phyloP scores from a whole-genome alignment of 2,329 filamentous ascomycete species.

The Fusarium concolor region DNA sequence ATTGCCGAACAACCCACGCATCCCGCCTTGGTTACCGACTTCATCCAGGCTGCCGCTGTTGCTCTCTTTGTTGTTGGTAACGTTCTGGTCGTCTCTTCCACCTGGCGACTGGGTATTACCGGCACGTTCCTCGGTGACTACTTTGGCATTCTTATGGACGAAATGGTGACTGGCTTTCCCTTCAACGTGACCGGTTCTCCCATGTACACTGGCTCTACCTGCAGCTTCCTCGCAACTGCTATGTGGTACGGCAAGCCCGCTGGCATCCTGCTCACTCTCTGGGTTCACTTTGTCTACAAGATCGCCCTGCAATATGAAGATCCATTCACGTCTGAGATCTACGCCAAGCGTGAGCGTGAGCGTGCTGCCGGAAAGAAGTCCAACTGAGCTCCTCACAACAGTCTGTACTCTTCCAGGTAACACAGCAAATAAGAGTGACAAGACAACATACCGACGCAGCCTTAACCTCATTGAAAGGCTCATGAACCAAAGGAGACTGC shows the following conservation, averaged over 20 bases:
- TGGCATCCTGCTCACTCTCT: slow-evolving; percentile 78
- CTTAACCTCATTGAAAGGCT: neutral
- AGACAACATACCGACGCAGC: neutral
- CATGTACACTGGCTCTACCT: slow-evolving; percentile 96
- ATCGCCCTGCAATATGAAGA: slow-evolving; percentile 89
- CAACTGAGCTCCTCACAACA: slow-evolving; percentile 51
- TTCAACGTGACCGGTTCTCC: slow-evolving; percentile 92
- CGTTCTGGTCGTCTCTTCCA: slow-evolving; percentile 85
- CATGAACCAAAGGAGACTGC: neutral
- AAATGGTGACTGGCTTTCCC: slow-evolving; percentile 93
- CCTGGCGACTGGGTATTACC: slow-evolving; percentile 91
- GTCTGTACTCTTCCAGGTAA: slow-evolving; percentile 17
- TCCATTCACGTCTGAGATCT: slow-evolving; percentile 93
- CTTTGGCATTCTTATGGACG: slow-evolving; percentile 97
- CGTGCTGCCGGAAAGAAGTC: slow-evolving; percentile 66
- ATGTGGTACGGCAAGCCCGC: slow-evolving; percentile 89
- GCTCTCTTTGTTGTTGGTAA: slow-evolving; percentile 81
- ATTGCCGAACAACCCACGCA: slow-evolving; percentile 81
- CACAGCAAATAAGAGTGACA: slow-evolving; percentile 8
- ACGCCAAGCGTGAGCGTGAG: slow-evolving; percentile 81
- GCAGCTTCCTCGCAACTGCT: slow-evolving; percentile 91
- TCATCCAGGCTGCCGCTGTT: slow-evolving; percentile 73
- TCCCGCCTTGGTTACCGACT: slow-evolving; percentile 73
- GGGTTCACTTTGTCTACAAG: slow-evolving; percentile 83
- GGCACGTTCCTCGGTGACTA: slow-evolving; percentile 98